Evolutionary conservation across 129 eudicot genomes (phyloP).

Genomic region (Centrapalus pauciflorus): DNA sequence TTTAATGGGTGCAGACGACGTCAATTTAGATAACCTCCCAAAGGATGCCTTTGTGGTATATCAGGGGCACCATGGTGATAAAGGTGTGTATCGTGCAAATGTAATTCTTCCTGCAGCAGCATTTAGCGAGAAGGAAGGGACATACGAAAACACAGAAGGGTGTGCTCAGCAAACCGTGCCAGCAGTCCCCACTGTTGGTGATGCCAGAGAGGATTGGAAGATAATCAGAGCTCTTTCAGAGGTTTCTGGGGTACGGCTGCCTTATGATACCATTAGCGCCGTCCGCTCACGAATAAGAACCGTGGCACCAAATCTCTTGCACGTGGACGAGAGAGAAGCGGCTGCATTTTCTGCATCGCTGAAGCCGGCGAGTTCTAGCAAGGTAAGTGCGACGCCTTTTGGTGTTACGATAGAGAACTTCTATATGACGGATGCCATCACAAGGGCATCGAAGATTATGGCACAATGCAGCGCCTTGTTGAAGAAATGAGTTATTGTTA

Average conservation of each 20-base stretch:
- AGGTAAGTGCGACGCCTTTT: slow-evolving; percentile 51
- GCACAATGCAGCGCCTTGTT: slow-evolving; percentile 91
- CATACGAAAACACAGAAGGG: slow-evolving; percentile 87
- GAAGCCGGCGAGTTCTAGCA: slow-evolving; percentile 50
- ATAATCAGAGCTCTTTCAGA: slow-evolving; percentile 86
- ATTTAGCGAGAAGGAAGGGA: slow-evolving; percentile 93
- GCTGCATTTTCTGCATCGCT: slow-evolving; percentile 57
- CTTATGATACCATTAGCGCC: slow-evolving; percentile 56
- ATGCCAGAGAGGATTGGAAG: slow-evolving; percentile 96
- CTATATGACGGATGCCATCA: slow-evolving; percentile 91
- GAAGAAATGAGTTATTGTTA: slow-evolving; percentile 42
- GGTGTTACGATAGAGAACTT: slow-evolving; percentile 67
- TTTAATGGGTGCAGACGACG: slow-evolving; percentile 95
- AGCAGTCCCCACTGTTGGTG: slow-evolving; percentile 96
- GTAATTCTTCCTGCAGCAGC: slow-evolving; percentile 89
- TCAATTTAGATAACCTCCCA: slow-evolving; percentile 60
- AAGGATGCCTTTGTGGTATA: slow-evolving; percentile 92
- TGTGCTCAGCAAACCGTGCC: slow-evolving; percentile 73
- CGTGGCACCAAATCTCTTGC: slow-evolving; percentile 85
- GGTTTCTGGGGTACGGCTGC: slow-evolving; percentile 56
- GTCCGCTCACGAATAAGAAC: slow-evolving; percentile 55
- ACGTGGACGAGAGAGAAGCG: slow-evolving; percentile 70
- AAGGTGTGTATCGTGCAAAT: slow-evolving; percentile 84
- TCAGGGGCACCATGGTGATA: slow-evolving; percentile 97
- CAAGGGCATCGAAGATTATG: slow-evolving; percentile 96